These are phyloP conservation scores for Curvularia sp. DNA, from an alignment of 2,329 filamentous ascomycete species.

Conservation along the genomic window DNA sequence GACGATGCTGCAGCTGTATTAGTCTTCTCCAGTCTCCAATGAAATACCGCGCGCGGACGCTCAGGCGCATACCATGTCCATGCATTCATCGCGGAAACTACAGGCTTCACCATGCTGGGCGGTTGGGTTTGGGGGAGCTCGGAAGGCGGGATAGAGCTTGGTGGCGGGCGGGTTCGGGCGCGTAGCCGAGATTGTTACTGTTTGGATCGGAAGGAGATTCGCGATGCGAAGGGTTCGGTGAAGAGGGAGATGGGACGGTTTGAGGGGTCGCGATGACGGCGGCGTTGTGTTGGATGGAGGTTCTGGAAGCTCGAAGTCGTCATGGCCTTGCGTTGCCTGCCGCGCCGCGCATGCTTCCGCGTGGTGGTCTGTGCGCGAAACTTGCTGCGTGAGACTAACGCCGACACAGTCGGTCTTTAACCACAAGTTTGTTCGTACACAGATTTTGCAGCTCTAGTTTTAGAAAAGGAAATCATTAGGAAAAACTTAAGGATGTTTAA, in stretches of 20 bases:
- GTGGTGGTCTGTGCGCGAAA: constrained; percentile 10
- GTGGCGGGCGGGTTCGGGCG: constrained; percentile 19
- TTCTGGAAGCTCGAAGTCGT: constrained; percentile 8
- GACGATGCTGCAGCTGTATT: constrained; percentile 49
- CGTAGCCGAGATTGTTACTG: background rate
- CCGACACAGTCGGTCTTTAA: too few relatives aligned
- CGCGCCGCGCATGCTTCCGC: constrained; percentile 19
- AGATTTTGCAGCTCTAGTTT: too few relatives aligned
- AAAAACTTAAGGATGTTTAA: too few relatives aligned
- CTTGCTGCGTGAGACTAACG: constrained; percentile 4
- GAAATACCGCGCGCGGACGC: too few relatives aligned
- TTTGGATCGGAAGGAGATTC: background rate
- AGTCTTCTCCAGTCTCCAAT: constrained; percentile 14
- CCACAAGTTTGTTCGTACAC: too few relatives aligned
- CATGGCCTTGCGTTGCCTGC: constrained; percentile 9
- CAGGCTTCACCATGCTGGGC: constrained; percentile 88
- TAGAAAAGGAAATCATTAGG: too few relatives aligned
- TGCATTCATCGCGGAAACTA: constrained; percentile 89
- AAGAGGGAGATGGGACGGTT: background rate
- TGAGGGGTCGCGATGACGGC: background rate
- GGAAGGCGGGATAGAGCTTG: constrained; percentile 24
- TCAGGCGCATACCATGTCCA: constrained; percentile 80
- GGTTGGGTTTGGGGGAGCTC: constrained; percentile 19
- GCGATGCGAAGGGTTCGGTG: background rate
- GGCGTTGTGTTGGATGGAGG: background rate